Evolutionary conservation across 164 flowering plant species (phyloP), one percentile per base, ranked within the genome.

Genomic region (Pachysandra terminalis): DNA sequence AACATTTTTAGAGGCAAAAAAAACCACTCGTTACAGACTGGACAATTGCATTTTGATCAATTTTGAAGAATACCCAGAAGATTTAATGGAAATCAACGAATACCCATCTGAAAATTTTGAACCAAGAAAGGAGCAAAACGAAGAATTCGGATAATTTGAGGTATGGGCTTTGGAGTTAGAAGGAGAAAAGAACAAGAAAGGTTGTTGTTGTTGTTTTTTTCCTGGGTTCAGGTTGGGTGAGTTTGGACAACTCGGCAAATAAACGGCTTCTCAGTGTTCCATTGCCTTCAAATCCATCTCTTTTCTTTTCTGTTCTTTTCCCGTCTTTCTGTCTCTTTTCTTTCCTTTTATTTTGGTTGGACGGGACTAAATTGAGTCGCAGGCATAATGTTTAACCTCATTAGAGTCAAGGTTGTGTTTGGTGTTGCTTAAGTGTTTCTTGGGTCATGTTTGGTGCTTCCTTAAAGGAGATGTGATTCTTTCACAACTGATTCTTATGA

Each of bases 1-100:
- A 82, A 79, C 88, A 85, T 83, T 56, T 49, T 68, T 0, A 14
- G 26, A 14, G 17, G 25, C 56, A 28, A n/a, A n/a, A n/a, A n/a
- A 69, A 1, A 56, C 23, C 2, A 27, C 37, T 41, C 19, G 37
- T 53, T 37, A 58, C 21, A 64, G 68, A 65, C 56, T 69, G 63
- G 61, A 79, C 17, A 12, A 68, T n/a, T 53, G 56, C 73, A 63
- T 68, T 53, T 32, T 32, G 56, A 41, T 58, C n/a, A 70, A 69
- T 53, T n/a, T n/a, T n/a, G n/a, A n/a, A n/a, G 59, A 52, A 40
- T 69, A 62, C 80, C 78, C 78, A 65, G 52, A 71, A 41, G 64
- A 68, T 32, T 61, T 27, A 9, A 59, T 74, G 75, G 56, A 52
- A 56, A 66, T 52, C 70, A n/a, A n/a, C n/a, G n/a, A 59, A 45